A percentile compares a stretch with the other conserved stretches of the same genome.
Conservation (phyloP, 306 rosid genomes). For the Prunus mume region DNA sequence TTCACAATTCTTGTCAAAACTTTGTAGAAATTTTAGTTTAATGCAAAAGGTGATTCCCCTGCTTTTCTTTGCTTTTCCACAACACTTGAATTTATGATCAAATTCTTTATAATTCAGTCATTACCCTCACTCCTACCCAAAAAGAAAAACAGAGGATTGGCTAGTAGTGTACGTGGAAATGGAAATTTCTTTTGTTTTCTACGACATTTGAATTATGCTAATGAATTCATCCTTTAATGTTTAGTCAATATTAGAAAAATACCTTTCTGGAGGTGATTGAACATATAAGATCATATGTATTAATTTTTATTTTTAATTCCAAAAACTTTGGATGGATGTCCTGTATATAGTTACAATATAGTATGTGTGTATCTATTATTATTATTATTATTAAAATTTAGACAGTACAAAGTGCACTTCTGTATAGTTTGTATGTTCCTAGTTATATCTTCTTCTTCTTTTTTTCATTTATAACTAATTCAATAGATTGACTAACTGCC, state of each 20-base stretch:
- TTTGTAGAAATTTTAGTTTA: slow-evolving; percentile 78
- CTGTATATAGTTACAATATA: background rate
- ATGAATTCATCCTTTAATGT: background rate
- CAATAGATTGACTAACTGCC: slow-evolving; percentile 8
- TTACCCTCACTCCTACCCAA: background rate
- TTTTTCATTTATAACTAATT: background rate
- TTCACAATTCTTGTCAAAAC: slow-evolving; percentile 76
- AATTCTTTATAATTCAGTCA: background rate
- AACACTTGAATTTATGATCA: background rate
- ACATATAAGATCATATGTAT: background rate
- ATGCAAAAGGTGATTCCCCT: slow-evolving; percentile 75
- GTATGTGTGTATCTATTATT: background rate
- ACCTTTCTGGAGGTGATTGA: background rate
- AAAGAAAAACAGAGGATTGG: background rate
- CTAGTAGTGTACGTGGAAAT: background rate
- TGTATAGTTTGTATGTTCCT: background rate
- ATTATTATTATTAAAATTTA: background rate
- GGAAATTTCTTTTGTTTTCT: slow-evolving; percentile 4
- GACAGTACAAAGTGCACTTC: background rate
- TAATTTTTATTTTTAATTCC: background rate
- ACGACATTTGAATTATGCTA: background rate
- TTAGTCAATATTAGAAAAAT: background rate
- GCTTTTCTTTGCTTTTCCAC: slow-evolving; percentile 1
- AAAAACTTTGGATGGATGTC: slow-evolving; percentile 6
- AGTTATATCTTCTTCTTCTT: background rate